Base-by-base conservation (phyloP, 176 grass and related monocot species). In the Carex parvula region DNA sequence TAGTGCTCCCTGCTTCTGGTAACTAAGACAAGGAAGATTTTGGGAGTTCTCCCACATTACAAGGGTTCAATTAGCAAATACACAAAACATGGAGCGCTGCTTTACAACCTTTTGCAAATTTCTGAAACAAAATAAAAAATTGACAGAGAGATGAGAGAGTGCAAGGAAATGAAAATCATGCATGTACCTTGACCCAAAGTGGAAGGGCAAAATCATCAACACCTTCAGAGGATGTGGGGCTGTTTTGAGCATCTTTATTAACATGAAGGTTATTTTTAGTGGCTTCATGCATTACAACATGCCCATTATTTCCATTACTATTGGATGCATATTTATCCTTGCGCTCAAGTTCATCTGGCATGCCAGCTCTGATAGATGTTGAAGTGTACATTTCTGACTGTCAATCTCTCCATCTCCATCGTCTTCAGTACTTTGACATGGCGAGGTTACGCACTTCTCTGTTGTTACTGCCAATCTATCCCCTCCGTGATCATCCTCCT, bases 101-200 rank as follows among this genome's bases (percentile, higher is more conserved):
- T 64, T 22, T 64, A 57, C 17, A 44, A 64, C 32, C 48, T 17
- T 57, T 60, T 44, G 76, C 17, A 60, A 2, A 16, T 42, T 65
- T 82, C 8, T 82, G n/a, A 65, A 22, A 42, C 8, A 63, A 22
- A 84, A 22, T 81, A 81, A 84, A 81, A 62, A 18, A 46, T 84
- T 30, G 24, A 60, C 58, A 79, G 60, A 18, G 42, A 50, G 56
- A 60, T 8, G 18, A 18, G 6, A 63, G 56, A 55, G 5, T 73
- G 22, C 32, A 29, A 66, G 20, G 46, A 53, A 75, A 84, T 59
- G 63, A 82, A 77, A 57, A 84, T 79, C 24, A 29, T 68, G 83
- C 67, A 26, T 64, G 35, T 94, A 99, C 96, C 96, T 99, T 99
- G 83, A 99, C 91, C 96, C 93, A 99, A 83, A 99, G 85, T 69